phyloP scores from a whole-genome alignment of 106 monocot genomes.

The Dactylorhiza incarnata region DNA sequence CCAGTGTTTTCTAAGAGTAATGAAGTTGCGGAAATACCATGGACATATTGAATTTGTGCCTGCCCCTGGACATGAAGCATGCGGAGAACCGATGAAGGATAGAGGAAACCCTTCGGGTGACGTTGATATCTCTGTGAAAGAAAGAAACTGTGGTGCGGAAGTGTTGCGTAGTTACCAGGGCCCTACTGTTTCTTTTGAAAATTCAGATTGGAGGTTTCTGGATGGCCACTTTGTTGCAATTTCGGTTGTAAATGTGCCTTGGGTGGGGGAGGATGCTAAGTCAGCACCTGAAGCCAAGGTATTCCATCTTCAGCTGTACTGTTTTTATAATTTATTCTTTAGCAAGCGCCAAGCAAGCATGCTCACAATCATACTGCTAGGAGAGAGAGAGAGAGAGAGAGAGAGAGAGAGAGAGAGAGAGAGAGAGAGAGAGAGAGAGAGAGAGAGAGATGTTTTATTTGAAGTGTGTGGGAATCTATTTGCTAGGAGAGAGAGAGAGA shows the following conservation, averaged over 20 bases:
- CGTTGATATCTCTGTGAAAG: background rate
- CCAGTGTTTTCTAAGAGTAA: slow-evolving; percentile 45
- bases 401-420: too few relatives aligned
- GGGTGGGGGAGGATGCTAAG: slow-evolving; percentile 46
- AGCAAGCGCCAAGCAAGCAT: background rate
- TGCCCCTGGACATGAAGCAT: slow-evolving; percentile 63
- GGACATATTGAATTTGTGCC: slow-evolving; percentile 56
- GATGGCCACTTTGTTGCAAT: slow-evolving; percentile 68
- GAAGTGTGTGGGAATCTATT: too few relatives aligned
- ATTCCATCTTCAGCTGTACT: background rate
- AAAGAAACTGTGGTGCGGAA: background rate
- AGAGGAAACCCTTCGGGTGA: background rate
- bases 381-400: background rate
- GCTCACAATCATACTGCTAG: background rate
- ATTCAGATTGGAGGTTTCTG: slow-evolving; percentile 56
- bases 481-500: background rate
- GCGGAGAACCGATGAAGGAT: slow-evolving; percentile 35
- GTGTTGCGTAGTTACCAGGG: slow-evolving; percentile 42
- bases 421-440: too few relatives aligned
- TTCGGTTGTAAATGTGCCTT: slow-evolving; percentile 76
- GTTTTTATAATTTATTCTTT: slow-evolving; percentile 4
- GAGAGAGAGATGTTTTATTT: background rate
- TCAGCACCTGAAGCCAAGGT: slow-evolving; percentile 86
- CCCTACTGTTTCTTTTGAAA: slow-evolving; percentile 27
- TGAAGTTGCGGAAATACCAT: slow-evolving; percentile 52